These are phyloP conservation scores for Neurospora pannonica DNA, from an alignment of 495 filamentous ascomycete genomes.

Conservation along the genomic window DNA sequence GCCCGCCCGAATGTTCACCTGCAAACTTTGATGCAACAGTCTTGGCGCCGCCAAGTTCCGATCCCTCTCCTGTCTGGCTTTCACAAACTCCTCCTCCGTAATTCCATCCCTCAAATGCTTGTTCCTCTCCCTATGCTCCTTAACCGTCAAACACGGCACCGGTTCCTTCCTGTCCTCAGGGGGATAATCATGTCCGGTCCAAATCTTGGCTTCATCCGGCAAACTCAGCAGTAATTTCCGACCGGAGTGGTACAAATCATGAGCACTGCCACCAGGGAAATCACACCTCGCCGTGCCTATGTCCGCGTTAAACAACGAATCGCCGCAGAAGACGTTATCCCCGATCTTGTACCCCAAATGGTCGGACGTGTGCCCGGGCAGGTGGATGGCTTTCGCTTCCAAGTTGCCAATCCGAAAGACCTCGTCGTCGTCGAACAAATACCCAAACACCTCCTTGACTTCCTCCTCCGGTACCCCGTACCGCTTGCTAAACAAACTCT, in stretches of 20 bases:
- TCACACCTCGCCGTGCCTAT: conserved; percentile 51
- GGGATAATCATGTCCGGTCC: conserved; percentile 44
- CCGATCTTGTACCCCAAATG: conserved; percentile 48
- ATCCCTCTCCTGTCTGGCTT: conserved; percentile 38
- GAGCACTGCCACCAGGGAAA: conserved; percentile 47
- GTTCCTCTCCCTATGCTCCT: conserved; percentile 39
- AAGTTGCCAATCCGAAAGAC: conserved; percentile 39
- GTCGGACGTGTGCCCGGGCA: conserved; percentile 55
- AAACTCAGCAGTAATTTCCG: conserved; percentile 34
- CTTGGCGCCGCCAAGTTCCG: conserved; percentile 34
- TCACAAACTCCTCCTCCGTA: conserved; percentile 40
- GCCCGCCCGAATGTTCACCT: conserved; percentile 51
- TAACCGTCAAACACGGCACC: conserved; percentile 38
- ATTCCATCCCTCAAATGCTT: conserved; percentile 40
- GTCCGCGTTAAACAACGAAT: conserved; percentile 50
- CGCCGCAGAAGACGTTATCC: conserved; percentile 48
- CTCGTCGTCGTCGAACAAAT: conserved; percentile 44
- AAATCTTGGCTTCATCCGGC: conserved; percentile 37
- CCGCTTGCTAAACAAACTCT: conserved; percentile 35
- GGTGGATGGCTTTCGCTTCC: conserved; percentile 37
- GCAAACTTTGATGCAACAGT: conserved; percentile 46
- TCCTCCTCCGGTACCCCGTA: conserved; percentile 38
- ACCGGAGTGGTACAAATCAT: conserved; percentile 34
- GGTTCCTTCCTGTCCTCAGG: conserved; percentile 19
- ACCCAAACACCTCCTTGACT: conserved; percentile 38